phyloP scores from a whole-genome alignment of 768 basidiomycete species.

The Trametes elegans region DNA sequence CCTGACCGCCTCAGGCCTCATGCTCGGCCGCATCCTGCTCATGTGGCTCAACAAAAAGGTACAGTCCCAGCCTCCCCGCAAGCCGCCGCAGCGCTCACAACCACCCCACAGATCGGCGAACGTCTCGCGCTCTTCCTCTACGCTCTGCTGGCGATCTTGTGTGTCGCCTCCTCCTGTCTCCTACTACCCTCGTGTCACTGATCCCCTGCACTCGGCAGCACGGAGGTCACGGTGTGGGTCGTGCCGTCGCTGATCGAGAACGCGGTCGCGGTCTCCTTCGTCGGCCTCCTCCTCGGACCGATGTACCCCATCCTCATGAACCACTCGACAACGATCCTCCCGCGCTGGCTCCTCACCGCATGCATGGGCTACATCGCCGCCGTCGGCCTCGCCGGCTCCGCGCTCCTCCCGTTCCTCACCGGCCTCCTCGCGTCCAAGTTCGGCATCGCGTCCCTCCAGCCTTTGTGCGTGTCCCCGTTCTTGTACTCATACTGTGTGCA shows the following conservation, averaged over 20 bases:
- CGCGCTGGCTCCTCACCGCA: conserved; percentile 63
- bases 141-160: conserved; percentile 27
- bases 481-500: neutral
- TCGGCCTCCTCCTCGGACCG: conserved; percentile 44
- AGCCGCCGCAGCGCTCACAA: neutral
- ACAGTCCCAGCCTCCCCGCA: neutral
- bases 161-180: neutral
- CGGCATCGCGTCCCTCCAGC: conserved; percentile 60
- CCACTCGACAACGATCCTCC: conserved; percentile 63
- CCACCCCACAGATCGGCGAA: conserved; percentile 27
- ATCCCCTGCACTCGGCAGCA: neutral
- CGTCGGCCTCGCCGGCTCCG: conserved; percentile 66
- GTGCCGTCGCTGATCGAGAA: conserved; percentile 50
- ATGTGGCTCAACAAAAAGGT: conserved; percentile 29
- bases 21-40: conserved; percentile 24
- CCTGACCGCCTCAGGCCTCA: conserved; percentile 20
- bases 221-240: conserved; percentile 45
- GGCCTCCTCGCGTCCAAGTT: conserved; percentile 63
- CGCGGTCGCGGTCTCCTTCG: conserved; percentile 42
- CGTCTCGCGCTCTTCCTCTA: conserved; percentile 28
- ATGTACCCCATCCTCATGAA: conserved; percentile 65
- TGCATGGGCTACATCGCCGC: conserved; percentile 41
- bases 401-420: conserved; percentile 70
- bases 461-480: conserved; percentile 45
- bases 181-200: neutral